Evolutionary conservation across 805 yeast genomes (phyloP).

Genomic region (Ogataea corticis): DNA sequence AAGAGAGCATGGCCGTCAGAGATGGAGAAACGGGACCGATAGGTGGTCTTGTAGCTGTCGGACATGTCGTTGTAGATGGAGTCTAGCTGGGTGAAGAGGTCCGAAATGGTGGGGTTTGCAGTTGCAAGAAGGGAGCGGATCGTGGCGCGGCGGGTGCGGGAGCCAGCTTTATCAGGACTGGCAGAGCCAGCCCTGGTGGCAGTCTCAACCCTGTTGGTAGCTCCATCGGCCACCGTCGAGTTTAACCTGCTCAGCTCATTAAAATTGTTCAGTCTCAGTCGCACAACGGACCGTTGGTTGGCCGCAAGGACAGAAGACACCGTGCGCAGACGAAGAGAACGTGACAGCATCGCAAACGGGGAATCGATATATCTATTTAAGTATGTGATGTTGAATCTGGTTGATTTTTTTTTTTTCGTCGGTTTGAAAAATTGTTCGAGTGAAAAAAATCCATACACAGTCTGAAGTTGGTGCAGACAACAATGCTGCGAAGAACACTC

Average conservation of each 20-base stretch:
- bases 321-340: conserved; percentile 1
- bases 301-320: no score
- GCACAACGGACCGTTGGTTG: no score
- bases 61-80: not conserved
- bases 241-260: no score
- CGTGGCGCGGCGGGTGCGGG: no score
- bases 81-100: conserved; percentile 4
- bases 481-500: no score
- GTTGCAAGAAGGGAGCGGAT: no score
- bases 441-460: not conserved
- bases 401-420: not conserved
- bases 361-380: not conserved
- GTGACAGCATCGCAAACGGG: conserved; percentile 1
- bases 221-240: no score
- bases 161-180: no score
- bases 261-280: no score
- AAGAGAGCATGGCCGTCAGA: conserved; percentile 12
- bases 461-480: not conserved
- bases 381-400: not conserved
- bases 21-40: conserved; percentile 1
- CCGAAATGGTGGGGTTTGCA: no score
- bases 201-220: not conserved
- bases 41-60: conserved; percentile 2
- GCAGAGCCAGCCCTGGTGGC: not conserved
- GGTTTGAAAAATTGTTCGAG: not conserved